These are phyloP conservation scores for Oryza longistaminata DNA, from an alignment of 176 grass and related monocot genomes.

Conservation along the genomic window DNA sequence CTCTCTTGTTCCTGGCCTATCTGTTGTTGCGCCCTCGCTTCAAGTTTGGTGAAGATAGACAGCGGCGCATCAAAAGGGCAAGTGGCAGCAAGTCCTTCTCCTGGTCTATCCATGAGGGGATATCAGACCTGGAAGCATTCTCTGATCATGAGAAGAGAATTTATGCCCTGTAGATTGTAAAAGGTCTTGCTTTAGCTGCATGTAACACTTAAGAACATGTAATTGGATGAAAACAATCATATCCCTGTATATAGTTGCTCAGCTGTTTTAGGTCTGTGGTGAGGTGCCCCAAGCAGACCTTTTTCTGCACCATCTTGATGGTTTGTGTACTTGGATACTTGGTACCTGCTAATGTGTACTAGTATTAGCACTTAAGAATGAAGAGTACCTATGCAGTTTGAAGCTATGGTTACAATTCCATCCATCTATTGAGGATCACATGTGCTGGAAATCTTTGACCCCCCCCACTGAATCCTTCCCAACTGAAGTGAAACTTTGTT, in stretches of 20 bases:
- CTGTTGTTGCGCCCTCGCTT: constrained; percentile 78
- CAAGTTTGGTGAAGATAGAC: constrained; percentile 70
- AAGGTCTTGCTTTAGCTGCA: neutral
- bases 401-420: neutral
- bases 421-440: neutral
- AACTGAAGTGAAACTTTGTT: neutral
- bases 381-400: neutral
- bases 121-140: constrained; percentile 85
- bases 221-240: neutral
- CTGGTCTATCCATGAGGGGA: constrained; percentile 67
- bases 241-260: constrained; percentile 44
- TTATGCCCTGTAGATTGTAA: constrained; percentile 70
- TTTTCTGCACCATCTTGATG: constrained; percentile 19
- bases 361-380: constrained; percentile 10
- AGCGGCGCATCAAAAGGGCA: constrained; percentile 73
- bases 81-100: constrained; percentile 96
- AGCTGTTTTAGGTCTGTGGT: constrained; percentile 32
- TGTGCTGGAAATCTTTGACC: neutral
- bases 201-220: constrained; percentile 29
- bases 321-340: neutral
- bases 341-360: constrained; percentile 19
- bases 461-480: neutral
- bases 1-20: constrained; percentile 79
- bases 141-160: constrained; percentile 94
- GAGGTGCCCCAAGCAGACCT: constrained; percentile 13